Conservation (phyloP, 768 basidiomycete species). For the Sporobolomyces phaffii region DNA sequence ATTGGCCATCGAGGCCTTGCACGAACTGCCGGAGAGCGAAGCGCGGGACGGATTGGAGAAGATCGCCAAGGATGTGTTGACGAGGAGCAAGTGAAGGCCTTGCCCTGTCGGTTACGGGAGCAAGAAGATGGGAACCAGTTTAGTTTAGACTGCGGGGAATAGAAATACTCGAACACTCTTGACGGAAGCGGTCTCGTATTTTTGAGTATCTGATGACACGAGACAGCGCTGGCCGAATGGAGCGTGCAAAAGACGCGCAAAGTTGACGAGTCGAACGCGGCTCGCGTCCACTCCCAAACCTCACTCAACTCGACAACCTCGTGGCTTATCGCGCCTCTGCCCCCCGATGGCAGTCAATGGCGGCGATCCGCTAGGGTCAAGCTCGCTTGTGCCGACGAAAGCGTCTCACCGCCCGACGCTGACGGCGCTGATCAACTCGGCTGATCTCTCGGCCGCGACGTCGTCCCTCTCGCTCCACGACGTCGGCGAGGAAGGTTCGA, state of each 20-base stretch:
- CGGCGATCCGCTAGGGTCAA: neutral
- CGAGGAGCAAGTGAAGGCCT: conserved; percentile 32
- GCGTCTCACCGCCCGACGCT: conserved; percentile 17
- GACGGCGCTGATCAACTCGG: conserved; percentile 14
- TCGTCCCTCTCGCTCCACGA: neutral
- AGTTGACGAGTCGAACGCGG: too few relatives aligned
- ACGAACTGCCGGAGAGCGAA: conserved; percentile 70
- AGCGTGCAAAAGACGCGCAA: too few relatives aligned
- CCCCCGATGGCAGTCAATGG: neutral
- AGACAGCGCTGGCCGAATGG: too few relatives aligned
- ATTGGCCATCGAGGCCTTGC: conserved; percentile 66
- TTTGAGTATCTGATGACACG: too few relatives aligned
- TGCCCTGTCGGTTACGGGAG: neutral
- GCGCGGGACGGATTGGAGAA: conserved; percentile 63
- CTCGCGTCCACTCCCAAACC: neutral
- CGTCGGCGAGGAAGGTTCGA: neutral
- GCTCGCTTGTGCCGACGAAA: neutral
- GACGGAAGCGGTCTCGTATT: too few relatives aligned
- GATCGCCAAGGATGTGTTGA: conserved; percentile 33
- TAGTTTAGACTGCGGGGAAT: too few relatives aligned
- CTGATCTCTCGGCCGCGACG: conserved; percentile 10
- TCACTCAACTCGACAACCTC: neutral
- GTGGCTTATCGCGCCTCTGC: neutral
- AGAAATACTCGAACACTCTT: neutral
- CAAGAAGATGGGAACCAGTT: neutral